phyloP scores from a whole-genome alignment of 1,139 yeast genomes.

The Kurtzmaniella quercitrusa region DNA sequence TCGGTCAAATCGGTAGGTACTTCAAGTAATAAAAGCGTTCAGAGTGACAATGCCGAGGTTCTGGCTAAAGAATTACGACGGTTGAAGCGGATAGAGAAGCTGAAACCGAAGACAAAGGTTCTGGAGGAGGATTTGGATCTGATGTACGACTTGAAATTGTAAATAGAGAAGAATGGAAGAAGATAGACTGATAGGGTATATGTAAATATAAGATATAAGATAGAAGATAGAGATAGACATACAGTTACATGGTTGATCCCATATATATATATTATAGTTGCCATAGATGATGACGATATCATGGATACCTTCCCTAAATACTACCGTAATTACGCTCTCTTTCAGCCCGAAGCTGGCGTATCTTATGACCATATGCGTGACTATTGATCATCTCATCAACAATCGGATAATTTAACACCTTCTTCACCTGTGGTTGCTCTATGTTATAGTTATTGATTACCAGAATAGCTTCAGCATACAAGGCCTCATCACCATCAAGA shows the following conservation, averaged over 20 bases:
- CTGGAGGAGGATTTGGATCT: constrained; percentile 37
- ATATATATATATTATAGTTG: background rate
- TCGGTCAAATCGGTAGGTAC: constrained; percentile 1
- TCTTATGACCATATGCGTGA: constrained; percentile 42
- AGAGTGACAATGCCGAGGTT: constrained; percentile 5
- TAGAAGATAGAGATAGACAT: too few relatives aligned
- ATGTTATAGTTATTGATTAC: constrained; percentile 38
- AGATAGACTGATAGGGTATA: too few relatives aligned
- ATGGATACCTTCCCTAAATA: too few relatives aligned
- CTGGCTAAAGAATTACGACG: constrained; percentile 15
- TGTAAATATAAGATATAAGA: too few relatives aligned
- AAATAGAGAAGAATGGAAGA: too few relatives aligned
- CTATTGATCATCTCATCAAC: constrained; percentile 42
- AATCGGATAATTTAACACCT: constrained; percentile 39
- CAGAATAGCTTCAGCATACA: constrained; percentile 30
- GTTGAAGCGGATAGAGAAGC: constrained; percentile 16
- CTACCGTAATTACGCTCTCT: constrained; percentile 8
- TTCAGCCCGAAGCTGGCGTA: constrained; percentile 32
- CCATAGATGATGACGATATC: too few relatives aligned
- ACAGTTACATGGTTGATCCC: background rate
- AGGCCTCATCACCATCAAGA: constrained; percentile 39
- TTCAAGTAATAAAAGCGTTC: constrained; percentile 6
- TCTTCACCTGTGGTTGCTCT: constrained; percentile 32
- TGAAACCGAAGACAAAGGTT: constrained; percentile 8
- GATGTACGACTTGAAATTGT: constrained; percentile 33